Base-by-base conservation (phyloP, 371 early-diverging fungal genomes). In the Synchytrium microbalum region DNA sequence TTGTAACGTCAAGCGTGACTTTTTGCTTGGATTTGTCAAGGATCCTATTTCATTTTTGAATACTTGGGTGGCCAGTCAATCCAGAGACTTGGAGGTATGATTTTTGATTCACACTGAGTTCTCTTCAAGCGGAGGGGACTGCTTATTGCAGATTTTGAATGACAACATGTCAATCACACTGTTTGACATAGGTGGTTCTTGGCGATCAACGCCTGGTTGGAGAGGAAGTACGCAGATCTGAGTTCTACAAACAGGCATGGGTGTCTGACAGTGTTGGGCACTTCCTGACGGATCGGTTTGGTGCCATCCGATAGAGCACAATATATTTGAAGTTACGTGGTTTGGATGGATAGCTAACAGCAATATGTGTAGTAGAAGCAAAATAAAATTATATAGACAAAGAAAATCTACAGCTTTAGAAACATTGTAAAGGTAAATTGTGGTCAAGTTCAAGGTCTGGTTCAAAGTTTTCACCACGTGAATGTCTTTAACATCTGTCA, bases 231-330 rank as follows among this genome's bases (percentile, higher is more conserved):
- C 77, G 91, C 63, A 79, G 84, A 31, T 73, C 87, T 1, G 89
- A 88, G 33, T 90, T 93, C 71, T 95, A 88, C 72, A 83, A 88
- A 59, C 86, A 92, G 68, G 81, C 84, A 46, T 91, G 89, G 89
- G 89, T 91, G 54, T 82, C 87, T 59, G 96, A 95, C 72, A 94
- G 93, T 2, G 86, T 94, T 1, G 90, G 92, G 76, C 91, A 93
- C n/a, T n/a, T 51, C 51, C 51, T 51, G 51, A 51, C n/a, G n/a
- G n/a, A n/a, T n/a, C n/a, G n/a, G n/a, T n/a, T n/a, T n/a, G n/a
- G n/a, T n/a, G n/a, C n/a, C n/a, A n/a, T n/a, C n/a, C n/a, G n/a
- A n/a, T n/a, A n/a, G n/a, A n/a, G n/a, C n/a, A n/a, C n/a, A n/a
- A n/a, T n/a, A n/a, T n/a, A n/a, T n/a, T n/a, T n/a, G n/a, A n/a